Percentiles rank a stretch among this genome's conserved stretches.
phyloP scores from a whole-genome alignment of 805 yeast species.

The Yarrowia yakushimensis region DNA sequence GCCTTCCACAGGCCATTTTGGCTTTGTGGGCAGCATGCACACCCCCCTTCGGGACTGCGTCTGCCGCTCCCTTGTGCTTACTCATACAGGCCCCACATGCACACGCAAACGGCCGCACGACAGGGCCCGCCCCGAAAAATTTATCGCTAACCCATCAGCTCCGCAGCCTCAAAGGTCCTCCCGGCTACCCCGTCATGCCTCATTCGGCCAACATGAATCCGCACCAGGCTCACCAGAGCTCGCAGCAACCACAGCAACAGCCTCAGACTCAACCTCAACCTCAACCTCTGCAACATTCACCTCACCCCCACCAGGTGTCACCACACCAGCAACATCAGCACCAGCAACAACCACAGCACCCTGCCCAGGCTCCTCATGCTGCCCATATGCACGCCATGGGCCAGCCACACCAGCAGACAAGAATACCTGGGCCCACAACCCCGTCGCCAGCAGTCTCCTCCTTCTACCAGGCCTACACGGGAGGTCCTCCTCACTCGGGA shows the following conservation, averaged over 20 bases:
- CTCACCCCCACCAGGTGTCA: background rate
- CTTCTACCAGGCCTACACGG: constrained; percentile 5
- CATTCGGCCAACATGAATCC: background rate
- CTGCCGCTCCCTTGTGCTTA: too few species aligned
- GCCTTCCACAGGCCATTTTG: background rate
- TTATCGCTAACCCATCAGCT: background rate
- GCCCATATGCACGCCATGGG: background rate
- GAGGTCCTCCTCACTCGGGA: background rate
- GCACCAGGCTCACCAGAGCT: constrained; percentile 1
- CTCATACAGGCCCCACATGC: background rate
- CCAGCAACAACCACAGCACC: background rate
- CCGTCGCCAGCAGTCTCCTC: background rate
- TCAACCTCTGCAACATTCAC: background rate
- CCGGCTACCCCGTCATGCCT: constrained; percentile 19
- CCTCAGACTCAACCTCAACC: background rate
- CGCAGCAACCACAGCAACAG: background rate
- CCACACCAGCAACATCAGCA: background rate
- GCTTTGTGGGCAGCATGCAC: background rate
- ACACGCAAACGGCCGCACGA: background rate
- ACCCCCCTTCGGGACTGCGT: too few species aligned
- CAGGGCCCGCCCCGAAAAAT: background rate
- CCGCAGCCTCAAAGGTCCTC: constrained; percentile 3
- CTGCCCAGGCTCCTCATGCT: background rate
- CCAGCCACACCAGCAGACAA: too few species aligned
- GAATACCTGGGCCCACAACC: background rate